Percentiles rank a stretch among this genome's conserved stretches.
phyloP scores from a whole-genome alignment of 208 protist species.

The Trypanosoma boissoni region DNA sequence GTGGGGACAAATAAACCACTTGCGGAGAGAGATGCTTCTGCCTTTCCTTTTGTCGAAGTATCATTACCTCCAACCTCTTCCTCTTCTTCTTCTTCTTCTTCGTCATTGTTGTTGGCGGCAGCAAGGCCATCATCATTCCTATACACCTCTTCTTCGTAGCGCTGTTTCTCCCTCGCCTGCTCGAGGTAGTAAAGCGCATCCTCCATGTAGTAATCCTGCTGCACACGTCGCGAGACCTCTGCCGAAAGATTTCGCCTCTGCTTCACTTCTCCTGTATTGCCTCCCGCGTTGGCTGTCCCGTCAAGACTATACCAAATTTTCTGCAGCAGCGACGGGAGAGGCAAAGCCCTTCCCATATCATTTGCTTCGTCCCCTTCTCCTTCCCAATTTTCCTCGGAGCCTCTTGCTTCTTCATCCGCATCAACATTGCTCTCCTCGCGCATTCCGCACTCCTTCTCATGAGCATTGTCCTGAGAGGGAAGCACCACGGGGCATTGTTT shows the following conservation, averaged over 20 bases:
- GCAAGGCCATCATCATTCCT: constrained; percentile 20
- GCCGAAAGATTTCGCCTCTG: constrained; percentile 26
- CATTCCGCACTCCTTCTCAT: constrained; percentile 3
- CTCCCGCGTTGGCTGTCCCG: constrained; percentile 22
- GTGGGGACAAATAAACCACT: constrained; percentile 57
- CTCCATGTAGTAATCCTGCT: constrained; percentile 86
- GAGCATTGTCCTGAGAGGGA: constrained; percentile 6
- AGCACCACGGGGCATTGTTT: constrained; percentile 7
- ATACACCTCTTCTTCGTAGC: constrained; percentile 10
- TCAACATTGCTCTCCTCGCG: constrained; percentile 1
- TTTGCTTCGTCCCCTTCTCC: constrained; percentile 6
- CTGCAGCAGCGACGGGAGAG: constrained; percentile 67
- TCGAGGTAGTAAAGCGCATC: constrained; percentile 51
- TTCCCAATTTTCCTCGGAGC: not conserved
- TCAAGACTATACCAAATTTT: constrained; percentile 86
- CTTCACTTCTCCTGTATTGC: constrained; percentile 5
- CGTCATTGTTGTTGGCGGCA: not conserved
- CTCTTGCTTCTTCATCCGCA: constrained; percentile 17
- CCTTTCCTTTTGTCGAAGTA: no score
- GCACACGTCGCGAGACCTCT: constrained; percentile 75
- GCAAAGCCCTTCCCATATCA: constrained; percentile 39
- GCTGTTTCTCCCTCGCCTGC: not conserved
- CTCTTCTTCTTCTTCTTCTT: not conserved
- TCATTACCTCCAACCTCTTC: no score
- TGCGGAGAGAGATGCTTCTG: no score